A percentile compares a stretch with the other conserved stretches of the same genome.
Evolutionary conservation across 1,284 basidiomycete species (phyloP).

Genomic region (Butyriboletus appendiculatus): DNA sequence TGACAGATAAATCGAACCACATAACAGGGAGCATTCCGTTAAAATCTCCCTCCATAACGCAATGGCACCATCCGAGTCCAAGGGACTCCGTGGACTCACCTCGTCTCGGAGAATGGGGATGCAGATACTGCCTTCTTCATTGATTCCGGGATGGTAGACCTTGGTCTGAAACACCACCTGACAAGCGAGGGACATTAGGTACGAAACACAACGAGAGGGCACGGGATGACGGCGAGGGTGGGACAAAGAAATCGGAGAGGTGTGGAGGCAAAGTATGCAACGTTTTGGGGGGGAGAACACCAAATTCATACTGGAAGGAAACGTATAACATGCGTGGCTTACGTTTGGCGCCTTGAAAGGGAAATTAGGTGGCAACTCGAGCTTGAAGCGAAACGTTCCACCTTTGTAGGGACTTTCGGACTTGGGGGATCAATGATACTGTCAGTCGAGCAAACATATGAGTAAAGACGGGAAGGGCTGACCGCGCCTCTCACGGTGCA

Average conservation of each 20-base stretch:
- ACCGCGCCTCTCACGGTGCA: conserved; percentile 79
- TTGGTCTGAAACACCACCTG: conserved; percentile 87
- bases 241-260: conserved; percentile 6
- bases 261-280: conserved; percentile 14
- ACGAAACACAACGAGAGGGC: conserved; percentile 23
- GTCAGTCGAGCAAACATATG: conserved; percentile 5
- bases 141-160: conserved; percentile 93
- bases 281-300: conserved; percentile 27
- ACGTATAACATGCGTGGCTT: conserved; percentile 27
- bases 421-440: conserved; percentile 39
- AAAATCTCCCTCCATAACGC: conserved; percentile 1
- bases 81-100: conserved; percentile 46
- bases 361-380: conserved; percentile 75
- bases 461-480: conserved; percentile 32
- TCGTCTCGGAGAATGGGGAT: conserved; percentile 81
- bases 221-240: background rate
- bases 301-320: conserved; percentile 2
- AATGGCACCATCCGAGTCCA: background rate
- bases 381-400: conserved; percentile 77
- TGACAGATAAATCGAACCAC: conserved; percentile 7
- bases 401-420: conserved; percentile 81
- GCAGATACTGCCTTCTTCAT: conserved; percentile 86
- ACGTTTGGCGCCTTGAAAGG: conserved; percentile 91
- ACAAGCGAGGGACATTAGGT: conserved; percentile 11
- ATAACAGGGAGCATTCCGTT: conserved; percentile 3